Evolutionary conservation across 1,139 yeast species (phyloP), one percentile per base, ranked within the genome.

Genomic region (Protomyces arabidopsidicola): DNA sequence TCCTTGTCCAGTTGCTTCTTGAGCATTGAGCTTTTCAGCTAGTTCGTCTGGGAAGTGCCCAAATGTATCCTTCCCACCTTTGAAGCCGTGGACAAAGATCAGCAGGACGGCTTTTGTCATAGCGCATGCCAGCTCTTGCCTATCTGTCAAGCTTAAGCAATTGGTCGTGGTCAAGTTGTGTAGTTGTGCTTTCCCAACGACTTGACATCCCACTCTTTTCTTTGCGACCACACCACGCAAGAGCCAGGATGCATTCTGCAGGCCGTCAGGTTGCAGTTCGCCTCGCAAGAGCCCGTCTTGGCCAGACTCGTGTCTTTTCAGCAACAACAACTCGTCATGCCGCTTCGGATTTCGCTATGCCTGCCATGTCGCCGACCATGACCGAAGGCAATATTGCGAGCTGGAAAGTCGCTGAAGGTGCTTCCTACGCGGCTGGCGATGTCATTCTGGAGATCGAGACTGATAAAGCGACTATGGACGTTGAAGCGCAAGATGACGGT

Each of bases 281-380:
- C 12, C 20, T 42, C 8, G 48, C 48, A 42, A 42, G 48, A 18
- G 48, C 48, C 22, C 48, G 22, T 42, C 14, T 42, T 9, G 14
- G 4, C 12, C 48, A 18, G 22, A n/a, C 22, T 18, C 20, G 48
- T n/a, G 20, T 20, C 12, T 20, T 58, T 22, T 55, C 45, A 16
- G 22, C 52, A 10, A 45, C 62, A 10, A 6, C 24, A 18, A 38
- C 22, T 14, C 62, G 45, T 9, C 36, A 36, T 24, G 76, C 71
- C 27, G 91, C 89, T 1, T 75, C 83, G 45, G 78, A 85, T 64
- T 89, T 65, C 34, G 38, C 38, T 64, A 93, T 93, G 98, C 98
- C 98, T 2, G 97, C 98, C 34, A 89, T 93, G 97, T 90, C 97
- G 6, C 98, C 98, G 50, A 93, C 98, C 22, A 93, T 93, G 98